Evolutionary conservation across 805 yeast genomes (phyloP), one percentile per base, ranked within the genome.

Genomic region (Myxozyma neglecta): DNA sequence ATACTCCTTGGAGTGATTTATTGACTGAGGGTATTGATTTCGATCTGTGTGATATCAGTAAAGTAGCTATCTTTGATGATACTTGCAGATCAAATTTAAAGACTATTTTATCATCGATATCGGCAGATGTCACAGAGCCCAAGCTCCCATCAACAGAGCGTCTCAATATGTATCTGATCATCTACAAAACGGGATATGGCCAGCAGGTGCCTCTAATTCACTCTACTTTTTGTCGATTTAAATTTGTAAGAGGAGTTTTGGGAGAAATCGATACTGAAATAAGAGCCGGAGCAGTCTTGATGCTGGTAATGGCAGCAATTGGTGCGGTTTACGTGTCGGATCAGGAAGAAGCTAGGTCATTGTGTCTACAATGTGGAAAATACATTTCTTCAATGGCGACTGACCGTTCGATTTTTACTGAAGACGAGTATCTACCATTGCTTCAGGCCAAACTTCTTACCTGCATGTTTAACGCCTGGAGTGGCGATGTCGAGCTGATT

Each of bases 381-480:
- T 50, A 51, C 16, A 37, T 52, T 37, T n/a, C 46, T 5, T 10
- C 35, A 7, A 37, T 57, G 48, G 11, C 37, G 13, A 46, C n/a
- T 8, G 56, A 42, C 20, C 47, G 43, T 5, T 24, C 48, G 1
- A 42, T 57, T 11, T 51, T 57, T 20, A 52, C 60, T 6, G 51
- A 57, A n/a, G 60, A 57, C 32, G 10, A 50, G 18, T 51, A 52
- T 18, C 16, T 57, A 47, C 52, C 51, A 13, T 32, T 57, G 14
- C 37, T 57, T 10, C 60, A 57, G 32, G 55, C 60, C 10, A 51
- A 57, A 45, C 56, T 57, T 16, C 45, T 57, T 44, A n/a, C 52
- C 18, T 57, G 60, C 24, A 52, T 50, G 50, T 57, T 57, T 29
- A 39, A 46, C 16, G 50, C 60, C 13, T 57, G 60, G 60, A 56